Evolutionary conservation across 2,329 filamentous ascomycete species (phyloP), one percentile per base, ranked within the genome.

Genomic region (Ophiostoma quercus): DNA sequence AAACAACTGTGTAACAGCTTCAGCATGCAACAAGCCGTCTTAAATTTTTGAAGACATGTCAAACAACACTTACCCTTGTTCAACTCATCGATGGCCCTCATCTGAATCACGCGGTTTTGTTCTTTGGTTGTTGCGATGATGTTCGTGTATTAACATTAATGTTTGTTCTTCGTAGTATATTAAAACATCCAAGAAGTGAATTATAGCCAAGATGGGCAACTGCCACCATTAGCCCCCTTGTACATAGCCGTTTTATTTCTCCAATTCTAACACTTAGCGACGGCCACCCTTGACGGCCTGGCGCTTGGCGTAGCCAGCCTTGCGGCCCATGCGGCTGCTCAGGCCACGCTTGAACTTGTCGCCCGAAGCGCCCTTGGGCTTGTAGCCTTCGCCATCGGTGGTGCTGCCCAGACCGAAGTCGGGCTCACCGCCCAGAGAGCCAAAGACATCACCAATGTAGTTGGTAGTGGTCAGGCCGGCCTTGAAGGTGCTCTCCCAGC

Each of bases 401-500:
- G 80, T 74, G 71, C 81, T 84, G 0, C 84, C 84, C 0, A 83
- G 83, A 0, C 89, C 89, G 77, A 90, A 91, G 75, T 90, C 87
- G 0, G 89, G 88, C 57, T 78, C 76, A 1, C 88, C 89, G 1
- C 88, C 89, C 3, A 92, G 78, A 11, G 85, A 88, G 16, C 88
- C 90, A 73, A 91, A 88, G 69, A 92, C 88, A 75, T 91, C 89
- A 6, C 89, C 89, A 51, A 92, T 79, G 74, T 92, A 92, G 74
- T 91, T 91, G 1, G 76, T 79, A 0, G 88, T 79, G 71, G 80
- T 76, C 54, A 92, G 78, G 2, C 90, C 90, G 1, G 76, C 73
- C 47, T 80, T 78, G 74, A 88, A 92, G 0, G 80, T 87, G 16
- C 76, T 76, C 57, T 88, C 79, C 90, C 90, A 92, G 3, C 80